Evolutionary conservation across 768 basidiomycete species (phyloP).

Genomic region (Terana coerulea): DNA sequence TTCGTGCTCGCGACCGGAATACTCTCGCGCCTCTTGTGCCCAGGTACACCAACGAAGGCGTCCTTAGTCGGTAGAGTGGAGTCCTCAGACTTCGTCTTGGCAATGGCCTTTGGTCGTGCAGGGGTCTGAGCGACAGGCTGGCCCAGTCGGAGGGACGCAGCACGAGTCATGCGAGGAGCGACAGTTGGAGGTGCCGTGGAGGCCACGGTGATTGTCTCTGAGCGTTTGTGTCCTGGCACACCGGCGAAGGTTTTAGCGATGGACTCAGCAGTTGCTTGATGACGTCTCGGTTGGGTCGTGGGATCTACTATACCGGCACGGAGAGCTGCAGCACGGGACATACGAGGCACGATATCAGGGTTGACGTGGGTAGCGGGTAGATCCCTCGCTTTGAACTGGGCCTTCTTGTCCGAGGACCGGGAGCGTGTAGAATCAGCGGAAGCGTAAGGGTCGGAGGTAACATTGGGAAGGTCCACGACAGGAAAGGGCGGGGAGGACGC

Average conservation of each 20-base stretch:
- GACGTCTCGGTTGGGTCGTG: conserved; percentile 38
- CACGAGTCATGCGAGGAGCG: conserved; percentile 72
- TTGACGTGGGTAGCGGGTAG: conserved; percentile 56
- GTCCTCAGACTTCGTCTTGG: conserved; percentile 1
- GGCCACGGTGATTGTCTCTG: conserved; percentile 63
- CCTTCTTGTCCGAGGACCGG: conserved; percentile 45
- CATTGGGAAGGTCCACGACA: conserved; percentile 55
- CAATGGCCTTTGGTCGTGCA: conserved; percentile 4
- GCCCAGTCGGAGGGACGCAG: conserved; percentile 67
- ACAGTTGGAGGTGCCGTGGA: conserved; percentile 70
- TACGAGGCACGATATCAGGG: conserved; percentile 75
- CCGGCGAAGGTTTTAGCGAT: conserved; percentile 65
- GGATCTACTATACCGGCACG: conserved; percentile 58
- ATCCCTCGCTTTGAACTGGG: conserved; percentile 60
- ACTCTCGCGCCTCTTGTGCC: conserved; percentile 76
- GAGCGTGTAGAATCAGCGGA: conserved; percentile 36
- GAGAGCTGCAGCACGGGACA: conserved; percentile 69
- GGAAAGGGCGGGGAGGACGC: conserved; percentile 82
- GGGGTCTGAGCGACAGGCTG: conserved; percentile 38
- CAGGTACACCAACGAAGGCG: conserved; percentile 78
- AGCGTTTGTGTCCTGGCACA: conserved; percentile 80
- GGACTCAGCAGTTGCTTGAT: conserved; percentile 57
- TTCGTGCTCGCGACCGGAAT: conserved; percentile 60
- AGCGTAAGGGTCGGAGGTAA: conserved; percentile 25
- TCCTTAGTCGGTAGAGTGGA: conserved; percentile 28